Conservation (phyloP, 78 protist species). For the Dictyostelium capitatum region DNA sequence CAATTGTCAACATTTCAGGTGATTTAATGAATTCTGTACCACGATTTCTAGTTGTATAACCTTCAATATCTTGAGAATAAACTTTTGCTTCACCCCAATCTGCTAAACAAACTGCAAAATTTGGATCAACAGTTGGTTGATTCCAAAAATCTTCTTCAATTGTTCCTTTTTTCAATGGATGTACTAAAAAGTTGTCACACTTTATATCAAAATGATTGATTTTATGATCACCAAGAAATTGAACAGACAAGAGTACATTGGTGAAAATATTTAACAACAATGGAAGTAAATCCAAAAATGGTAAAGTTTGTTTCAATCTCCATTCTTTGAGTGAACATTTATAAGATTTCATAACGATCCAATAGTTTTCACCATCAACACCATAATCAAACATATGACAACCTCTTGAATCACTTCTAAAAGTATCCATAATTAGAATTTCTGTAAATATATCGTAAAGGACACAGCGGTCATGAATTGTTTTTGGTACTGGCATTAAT, state of each 20-base stretch:
- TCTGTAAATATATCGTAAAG: constrained; percentile 89
- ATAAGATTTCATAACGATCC: constrained; percentile 90
- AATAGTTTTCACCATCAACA: constrained; percentile 83
- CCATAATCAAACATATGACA: constrained; percentile 92
- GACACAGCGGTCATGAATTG: constrained; percentile 86
- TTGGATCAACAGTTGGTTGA: constrained; percentile 71
- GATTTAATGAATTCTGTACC: constrained; percentile 96
- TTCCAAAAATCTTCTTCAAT: constrained; percentile 77
- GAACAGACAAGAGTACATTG: constrained; percentile 52
- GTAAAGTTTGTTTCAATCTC: constrained; percentile 84
- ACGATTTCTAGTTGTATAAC: constrained; percentile 87
- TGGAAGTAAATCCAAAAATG: constrained; percentile 63
- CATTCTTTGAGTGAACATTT: constrained; percentile 84
- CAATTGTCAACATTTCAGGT: constrained; percentile 96
- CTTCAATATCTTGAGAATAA: constrained; percentile 85
- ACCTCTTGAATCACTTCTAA: constrained; percentile 79
- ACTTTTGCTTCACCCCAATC: constrained; percentile 95
- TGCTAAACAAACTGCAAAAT: constrained; percentile 80
- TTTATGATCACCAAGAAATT: constrained; percentile 58
- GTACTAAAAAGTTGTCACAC: constrained; percentile 90
- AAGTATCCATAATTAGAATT: constrained; percentile 86
- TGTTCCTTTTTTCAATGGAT: constrained; percentile 69
- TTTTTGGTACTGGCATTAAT: constrained; percentile 75
- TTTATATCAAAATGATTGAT: constrained; percentile 95
- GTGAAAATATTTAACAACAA: constrained; percentile 73